These are phyloP conservation scores for Botryococcus braunii DNA, from an alignment of 163 green algal genomes.

Conservation along the genomic window DNA sequence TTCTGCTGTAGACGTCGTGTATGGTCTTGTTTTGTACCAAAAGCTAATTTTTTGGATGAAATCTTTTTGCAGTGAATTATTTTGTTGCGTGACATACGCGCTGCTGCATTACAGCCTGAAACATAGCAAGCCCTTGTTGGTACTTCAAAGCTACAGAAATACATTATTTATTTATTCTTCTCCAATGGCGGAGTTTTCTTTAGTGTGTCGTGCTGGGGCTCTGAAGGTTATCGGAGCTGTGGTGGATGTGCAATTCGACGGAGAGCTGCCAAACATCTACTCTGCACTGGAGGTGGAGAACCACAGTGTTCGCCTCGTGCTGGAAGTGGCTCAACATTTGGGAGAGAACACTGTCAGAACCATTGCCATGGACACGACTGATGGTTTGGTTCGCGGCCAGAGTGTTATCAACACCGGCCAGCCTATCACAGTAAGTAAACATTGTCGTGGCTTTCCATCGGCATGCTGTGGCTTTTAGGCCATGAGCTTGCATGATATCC, in stretches of 20 bases:
- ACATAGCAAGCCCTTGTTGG: background rate
- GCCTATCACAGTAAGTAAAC: slow-evolving; percentile 76
- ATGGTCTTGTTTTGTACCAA: too few species aligned
- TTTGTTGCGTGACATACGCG: too few species aligned
- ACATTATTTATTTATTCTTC: background rate
- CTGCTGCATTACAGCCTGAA: too few species aligned
- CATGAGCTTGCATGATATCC: background rate
- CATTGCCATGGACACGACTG: slow-evolving; percentile 99
- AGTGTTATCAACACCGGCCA: slow-evolving; percentile 83
- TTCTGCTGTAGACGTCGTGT: too few species aligned
- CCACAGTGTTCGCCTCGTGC: slow-evolving; percentile 83
- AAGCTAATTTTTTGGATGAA: too few species aligned
- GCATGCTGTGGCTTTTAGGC: background rate
- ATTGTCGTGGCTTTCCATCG: background rate
- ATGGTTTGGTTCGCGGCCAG: slow-evolving; percentile 91
- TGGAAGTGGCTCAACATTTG: slow-evolving; percentile 97
- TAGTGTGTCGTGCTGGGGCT: too few species aligned
- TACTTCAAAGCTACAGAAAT: background rate
- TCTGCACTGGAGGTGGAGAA: slow-evolving; percentile 85
- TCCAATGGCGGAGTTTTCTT: background rate
- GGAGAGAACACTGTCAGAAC: slow-evolving; percentile 95
- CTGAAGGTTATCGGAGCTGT: slow-evolving; percentile 95
- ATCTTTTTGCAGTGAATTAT: too few species aligned
- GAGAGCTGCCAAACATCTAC: slow-evolving; percentile 88
- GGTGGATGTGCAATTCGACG: slow-evolving; percentile 97